Evolutionary conservation across 2,329 filamentous ascomycete genomes (phyloP).

Genomic region (Trichoderma simmonsii): DNA sequence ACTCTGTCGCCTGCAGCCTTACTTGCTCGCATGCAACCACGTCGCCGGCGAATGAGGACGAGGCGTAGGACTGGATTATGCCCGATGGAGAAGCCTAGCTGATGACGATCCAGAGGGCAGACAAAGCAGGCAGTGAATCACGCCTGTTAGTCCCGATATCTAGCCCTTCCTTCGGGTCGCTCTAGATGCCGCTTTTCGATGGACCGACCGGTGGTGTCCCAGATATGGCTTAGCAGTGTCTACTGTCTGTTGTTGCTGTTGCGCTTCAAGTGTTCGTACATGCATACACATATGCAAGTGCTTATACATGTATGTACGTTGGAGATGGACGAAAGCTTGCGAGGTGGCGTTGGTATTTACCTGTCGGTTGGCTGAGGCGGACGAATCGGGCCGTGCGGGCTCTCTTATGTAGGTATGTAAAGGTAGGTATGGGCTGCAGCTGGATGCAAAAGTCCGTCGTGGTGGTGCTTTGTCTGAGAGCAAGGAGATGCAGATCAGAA

Average conservation of each 20-base stretch:
- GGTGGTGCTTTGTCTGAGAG: neutral
- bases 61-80: slow-evolving; percentile 3
- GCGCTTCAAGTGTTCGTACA: neutral
- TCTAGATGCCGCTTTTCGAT: slow-evolving; percentile 14
- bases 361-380: neutral
- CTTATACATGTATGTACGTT: slow-evolving; percentile 15
- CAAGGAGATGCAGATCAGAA: neutral
- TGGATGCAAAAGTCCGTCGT: neutral
- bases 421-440: neutral
- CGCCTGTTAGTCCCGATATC: neutral
- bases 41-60: slow-evolving; percentile 7
- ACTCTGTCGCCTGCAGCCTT: slow-evolving; percentile 18
- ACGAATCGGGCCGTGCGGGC: slow-evolving; percentile 2
- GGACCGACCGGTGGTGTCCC: slow-evolving; percentile 1
- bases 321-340: slow-evolving; percentile 3
- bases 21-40: slow-evolving; percentile 6
- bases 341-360: neutral
- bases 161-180: slow-evolving; percentile 15
- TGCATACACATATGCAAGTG: slow-evolving; percentile 12
- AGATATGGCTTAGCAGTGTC: neutral
- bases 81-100: slow-evolving; percentile 16
- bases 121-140: neutral
- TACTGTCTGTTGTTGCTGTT: neutral
- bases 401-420: neutral
- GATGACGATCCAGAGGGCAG: slow-evolving; percentile 8